Evolutionary conservation across 202 grass and related monocot genomes (phyloP), one percentile per base, ranked within the genome.

Genomic region (Cymbopogon flexuosus): DNA sequence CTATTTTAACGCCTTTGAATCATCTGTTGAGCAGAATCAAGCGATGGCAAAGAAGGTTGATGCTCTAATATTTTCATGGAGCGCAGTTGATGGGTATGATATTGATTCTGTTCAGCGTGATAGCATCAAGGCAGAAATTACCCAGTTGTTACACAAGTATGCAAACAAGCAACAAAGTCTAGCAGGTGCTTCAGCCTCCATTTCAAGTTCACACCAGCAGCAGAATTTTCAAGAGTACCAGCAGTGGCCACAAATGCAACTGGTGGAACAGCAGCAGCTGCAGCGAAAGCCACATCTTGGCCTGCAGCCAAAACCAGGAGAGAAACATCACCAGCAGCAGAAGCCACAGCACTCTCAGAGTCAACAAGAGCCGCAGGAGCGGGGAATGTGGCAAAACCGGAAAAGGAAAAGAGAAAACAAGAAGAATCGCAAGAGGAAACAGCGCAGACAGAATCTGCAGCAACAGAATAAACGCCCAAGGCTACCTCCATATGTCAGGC

Each of bases 61-160:
- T 87, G 85, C 81, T 45, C 65, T 82, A 29, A 91, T 77, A 78
- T 40, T 80, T 24, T 80, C 56, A 42, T 79, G 79, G 40, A 79
- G 56, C 6, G 65, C 85, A 23, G 21, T 91, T 39, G 77, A 87
- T 43, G 85, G 77, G 19, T 84, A 33, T 22, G 57, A 87, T 54
- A 73, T 87, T n/a, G 77, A 82, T 39, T 10, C 81, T 46, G 46
- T 43, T 46, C 61, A 73, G 76, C 59, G 84, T 40, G 40, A 67
- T 4, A 76, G 24, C 60, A 70, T 90, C 74, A 80, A 87, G 84
- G 39, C 64, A 67, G 81, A 87, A 68, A 87, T 91, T 68, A 81
- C 81, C 9, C 57, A 58, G 57, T 18, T 91, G 52, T 68, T 87
- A 46, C 81, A 81, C 61, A 81, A 70, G 56, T 81, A 87, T 18